Base-by-base conservation (phyloP, 805 yeast genomes). In the Pichia deserticola region DNA sequence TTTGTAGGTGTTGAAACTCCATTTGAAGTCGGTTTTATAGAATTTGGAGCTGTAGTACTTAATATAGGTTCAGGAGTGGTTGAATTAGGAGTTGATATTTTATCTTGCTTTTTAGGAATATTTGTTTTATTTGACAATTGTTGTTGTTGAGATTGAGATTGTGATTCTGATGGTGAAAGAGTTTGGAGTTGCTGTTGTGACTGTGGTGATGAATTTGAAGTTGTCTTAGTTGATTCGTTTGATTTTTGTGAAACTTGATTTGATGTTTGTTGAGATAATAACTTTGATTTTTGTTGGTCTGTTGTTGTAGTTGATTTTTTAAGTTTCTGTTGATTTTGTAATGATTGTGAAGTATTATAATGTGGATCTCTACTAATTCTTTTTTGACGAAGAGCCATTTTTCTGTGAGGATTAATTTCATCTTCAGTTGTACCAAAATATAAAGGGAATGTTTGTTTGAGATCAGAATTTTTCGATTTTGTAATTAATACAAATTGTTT, bases 391-490 rank as follows among this genome's bases (percentile, higher is more conserved):
- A 64, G 45, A 9, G 65, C 53, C 41, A 53, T 44, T 47, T 52
- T 57, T 52, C 68, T 57, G 43, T 55, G 57, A 7, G 44, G 43
- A 8, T 40, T 53, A 46, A 65, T 64, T 43, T 64, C 70, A 9
- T 56, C 56, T 49, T 63, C 68, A 33, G 58, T 54, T 7, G 69
- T 63, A 36, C 69, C 69, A 46, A 65, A 61, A 49, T 60, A 67
- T 36, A 60, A 45, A 9, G 70, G 71, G 36, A 67, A 58, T 8
- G 40, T 6, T 13, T 46, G 52, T 20, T 52, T 44, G n/a, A 50
- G 36, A 25, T 45, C 42, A 7, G 46, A 42, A 10, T 36, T 44
- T 44, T 50, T 55, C 9, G 60, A 56, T 44, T 55, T 56, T 41
- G 57, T 46, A 8, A 48, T 40, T 34, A 62, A 42, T 29, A 41